These are phyloP conservation scores for Trichoderma atroviride DNA, from an alignment of 2,329 filamentous ascomycete genomes.

Conservation along the genomic window DNA sequence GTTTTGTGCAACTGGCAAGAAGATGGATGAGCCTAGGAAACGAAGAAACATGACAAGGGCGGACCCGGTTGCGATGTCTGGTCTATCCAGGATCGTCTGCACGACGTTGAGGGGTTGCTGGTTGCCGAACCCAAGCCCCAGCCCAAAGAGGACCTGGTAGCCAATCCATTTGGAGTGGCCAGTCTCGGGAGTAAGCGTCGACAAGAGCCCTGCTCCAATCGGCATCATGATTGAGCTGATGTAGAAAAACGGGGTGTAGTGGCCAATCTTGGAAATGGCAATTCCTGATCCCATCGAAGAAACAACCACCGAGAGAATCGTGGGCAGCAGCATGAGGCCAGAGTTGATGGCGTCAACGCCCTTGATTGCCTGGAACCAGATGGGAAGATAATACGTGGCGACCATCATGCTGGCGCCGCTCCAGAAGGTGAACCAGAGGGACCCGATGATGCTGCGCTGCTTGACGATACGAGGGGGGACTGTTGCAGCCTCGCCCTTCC, in stretches of 20 bases:
- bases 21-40: constrained; percentile 49
- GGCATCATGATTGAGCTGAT: constrained; percentile 38
- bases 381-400: constrained; percentile 48
- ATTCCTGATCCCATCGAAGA: constrained; percentile 36
- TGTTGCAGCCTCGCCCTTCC: constrained; percentile 42
- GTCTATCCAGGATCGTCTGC: constrained; percentile 47
- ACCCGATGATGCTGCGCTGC: constrained; percentile 33
- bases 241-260: constrained; percentile 48
- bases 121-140: constrained; percentile 48
- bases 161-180: constrained; percentile 35
- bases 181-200: constrained; percentile 38
- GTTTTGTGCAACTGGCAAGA: constrained; percentile 42
- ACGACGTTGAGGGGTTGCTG: constrained; percentile 51
- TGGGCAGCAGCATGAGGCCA: constrained; percentile 37
- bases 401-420: constrained; percentile 15
- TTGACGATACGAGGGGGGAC: constrained; percentile 45
- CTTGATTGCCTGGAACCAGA: constrained; percentile 55
- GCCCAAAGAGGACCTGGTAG: constrained; percentile 45
- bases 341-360: constrained; percentile 37
- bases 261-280: constrained; percentile 40
- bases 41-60: constrained; percentile 52
- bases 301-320: constrained; percentile 37
- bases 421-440: constrained; percentile 7
- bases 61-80: constrained; percentile 51
- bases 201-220: constrained; percentile 47